Evolutionary conservation across 192 early-diverging fungal genomes (phyloP).

Genomic region (Gryganskiella cystojenkinii): DNA sequence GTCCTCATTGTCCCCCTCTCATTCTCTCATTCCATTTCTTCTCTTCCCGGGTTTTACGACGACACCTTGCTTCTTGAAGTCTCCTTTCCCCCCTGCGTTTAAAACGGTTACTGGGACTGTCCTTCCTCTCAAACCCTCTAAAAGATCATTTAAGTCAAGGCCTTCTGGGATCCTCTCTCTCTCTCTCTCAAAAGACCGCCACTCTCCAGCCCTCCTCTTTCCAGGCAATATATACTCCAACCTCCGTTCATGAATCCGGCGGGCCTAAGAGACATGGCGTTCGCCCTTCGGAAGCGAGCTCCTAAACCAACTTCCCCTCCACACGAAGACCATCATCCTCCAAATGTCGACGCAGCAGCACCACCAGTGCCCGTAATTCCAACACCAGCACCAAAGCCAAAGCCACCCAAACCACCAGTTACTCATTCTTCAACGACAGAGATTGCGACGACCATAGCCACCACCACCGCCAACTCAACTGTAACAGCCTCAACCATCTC

Average conservation of each 20-base stretch:
- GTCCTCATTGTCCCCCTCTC: background rate
- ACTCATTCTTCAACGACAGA: background rate
- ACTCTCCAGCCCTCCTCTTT: too few species aligned
- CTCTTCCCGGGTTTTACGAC: background rate
- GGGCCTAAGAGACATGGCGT: too few species aligned
- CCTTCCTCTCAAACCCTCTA: too few species aligned
- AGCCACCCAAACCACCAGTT: background rate
- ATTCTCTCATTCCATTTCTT: background rate
- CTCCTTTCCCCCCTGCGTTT: background rate
- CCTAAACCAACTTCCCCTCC: background rate
- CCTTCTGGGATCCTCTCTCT: too few species aligned
- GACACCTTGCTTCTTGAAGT: background rate
- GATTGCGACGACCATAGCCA: background rate
- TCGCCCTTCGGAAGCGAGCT: background rate
- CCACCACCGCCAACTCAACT: background rate
- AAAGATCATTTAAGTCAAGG: too few species aligned
- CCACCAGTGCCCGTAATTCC: background rate
- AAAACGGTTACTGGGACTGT: too few species aligned
- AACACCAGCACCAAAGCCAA: conserved; percentile 5
- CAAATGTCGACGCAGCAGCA: background rate
- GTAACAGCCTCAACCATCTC: background rate
- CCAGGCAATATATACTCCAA: too few species aligned
- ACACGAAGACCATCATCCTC: background rate
- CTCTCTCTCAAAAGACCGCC: too few species aligned
- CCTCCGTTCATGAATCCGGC: too few species aligned